Evolutionary conservation across 306 rosid genomes (phyloP).

Genomic region (Albizia julibrissin): DNA sequence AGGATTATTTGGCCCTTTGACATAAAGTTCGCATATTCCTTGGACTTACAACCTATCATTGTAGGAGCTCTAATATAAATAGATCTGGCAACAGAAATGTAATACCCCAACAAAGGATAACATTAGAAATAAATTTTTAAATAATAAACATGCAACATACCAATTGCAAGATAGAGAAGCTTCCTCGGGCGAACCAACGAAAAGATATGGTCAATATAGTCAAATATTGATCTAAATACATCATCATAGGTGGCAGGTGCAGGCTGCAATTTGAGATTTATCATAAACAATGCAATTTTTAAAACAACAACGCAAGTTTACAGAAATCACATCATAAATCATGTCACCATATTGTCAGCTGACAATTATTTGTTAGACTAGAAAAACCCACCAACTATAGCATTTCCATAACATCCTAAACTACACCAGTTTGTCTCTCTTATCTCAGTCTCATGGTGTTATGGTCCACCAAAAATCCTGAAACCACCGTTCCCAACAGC

Average conservation of each 20-base stretch:
- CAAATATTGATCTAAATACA: conserved; percentile 79
- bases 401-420: neutral
- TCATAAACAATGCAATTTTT: conserved; percentile 24
- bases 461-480: neutral
- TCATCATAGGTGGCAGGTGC: conserved; percentile 82
- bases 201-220: conserved; percentile 86
- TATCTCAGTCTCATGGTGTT: neutral
- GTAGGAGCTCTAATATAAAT: neutral
- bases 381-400: neutral
- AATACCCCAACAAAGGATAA: conserved; percentile 3
- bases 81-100: conserved; percentile 15
- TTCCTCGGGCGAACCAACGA: conserved; percentile 93
- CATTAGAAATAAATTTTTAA: conserved; percentile 10
- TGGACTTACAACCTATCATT: conserved; percentile 7
- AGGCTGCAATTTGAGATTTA: conserved; percentile 61
- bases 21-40: conserved; percentile 17
- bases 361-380: neutral
- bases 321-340: conserved; percentile 1
- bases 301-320: conserved; percentile 11
- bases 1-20: conserved; percentile 9
- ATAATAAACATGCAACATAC: conserved; percentile 46
- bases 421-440: neutral
- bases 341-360: neutral
- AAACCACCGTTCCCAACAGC: conserved; percentile 13
- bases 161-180: conserved; percentile 90